Evolutionary conservation across 1,139 yeast species (phyloP).

Genomic region (Suhomyces yuchorum): DNA sequence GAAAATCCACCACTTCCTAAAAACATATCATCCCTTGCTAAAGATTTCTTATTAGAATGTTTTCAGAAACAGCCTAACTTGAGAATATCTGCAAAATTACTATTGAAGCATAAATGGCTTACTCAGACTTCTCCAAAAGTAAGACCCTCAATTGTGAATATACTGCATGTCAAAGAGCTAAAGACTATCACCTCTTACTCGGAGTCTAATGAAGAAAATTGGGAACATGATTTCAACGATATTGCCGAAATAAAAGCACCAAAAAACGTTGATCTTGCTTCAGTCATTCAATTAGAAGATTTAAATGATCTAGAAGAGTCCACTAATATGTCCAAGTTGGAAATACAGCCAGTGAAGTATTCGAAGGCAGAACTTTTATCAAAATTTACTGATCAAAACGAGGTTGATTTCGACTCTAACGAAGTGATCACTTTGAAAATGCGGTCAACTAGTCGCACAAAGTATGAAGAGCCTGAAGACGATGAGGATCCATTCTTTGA

Average conservation of each 20-base stretch:
- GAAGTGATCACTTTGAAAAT: conserved; percentile 11
- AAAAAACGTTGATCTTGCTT: conserved; percentile 3
- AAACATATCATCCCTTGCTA: conserved; percentile 51
- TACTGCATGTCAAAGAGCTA: conserved; percentile 8
- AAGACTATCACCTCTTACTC: conserved; percentile 30
- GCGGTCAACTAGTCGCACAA: conserved; percentile 1
- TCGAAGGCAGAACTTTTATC: conserved; percentile 34
- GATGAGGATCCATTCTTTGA: conserved; percentile 44
- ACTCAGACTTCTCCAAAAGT: conserved; percentile 8
- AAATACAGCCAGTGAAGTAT: conserved; percentile 8
- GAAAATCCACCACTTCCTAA: conserved; percentile 78
- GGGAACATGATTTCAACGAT: conserved; percentile 39
- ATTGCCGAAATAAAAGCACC: conserved; percentile 15
- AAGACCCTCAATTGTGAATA: conserved; percentile 9
- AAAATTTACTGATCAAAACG: conserved; percentile 33
- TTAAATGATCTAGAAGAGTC: conserved; percentile 9
- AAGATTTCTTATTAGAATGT: conserved; percentile 72
- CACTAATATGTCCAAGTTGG: conserved; percentile 7
- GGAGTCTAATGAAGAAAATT: conserved; percentile 36
- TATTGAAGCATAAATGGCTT: conserved; percentile 68
- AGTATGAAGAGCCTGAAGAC: conserved; percentile 19
- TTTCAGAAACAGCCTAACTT: conserved; percentile 74
- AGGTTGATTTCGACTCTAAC: conserved; percentile 23
- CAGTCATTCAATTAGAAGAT: conserved; percentile 3
- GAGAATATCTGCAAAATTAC: conserved; percentile 57